Evolutionary conservation across 768 basidiomycete genomes (phyloP).

Genomic region (Boletus vinaceobasis): DNA sequence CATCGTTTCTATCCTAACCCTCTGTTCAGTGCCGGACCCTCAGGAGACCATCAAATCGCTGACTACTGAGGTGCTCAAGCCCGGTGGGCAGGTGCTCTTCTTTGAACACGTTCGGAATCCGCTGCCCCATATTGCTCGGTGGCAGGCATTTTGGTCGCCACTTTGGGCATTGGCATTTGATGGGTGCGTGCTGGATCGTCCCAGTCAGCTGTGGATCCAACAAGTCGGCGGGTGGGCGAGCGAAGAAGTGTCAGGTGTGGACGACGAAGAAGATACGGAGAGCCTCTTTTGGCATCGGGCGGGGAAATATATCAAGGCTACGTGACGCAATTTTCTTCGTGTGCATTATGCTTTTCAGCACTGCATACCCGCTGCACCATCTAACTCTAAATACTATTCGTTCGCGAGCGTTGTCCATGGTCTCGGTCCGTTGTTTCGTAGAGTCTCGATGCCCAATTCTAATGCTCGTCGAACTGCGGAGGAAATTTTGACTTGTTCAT

Average conservation of each 20-base stretch:
- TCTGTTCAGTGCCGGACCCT: conserved; percentile 64
- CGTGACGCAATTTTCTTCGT: neutral
- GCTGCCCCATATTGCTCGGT: conserved; percentile 54
- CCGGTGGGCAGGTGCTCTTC: conserved; percentile 63
- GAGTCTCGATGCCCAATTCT: neutral
- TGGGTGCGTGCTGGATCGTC: conserved; percentile 62
- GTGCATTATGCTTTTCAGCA: neutral
- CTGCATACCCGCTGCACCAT: neutral
- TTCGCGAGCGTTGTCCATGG: neutral
- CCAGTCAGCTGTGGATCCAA: conserved; percentile 46
- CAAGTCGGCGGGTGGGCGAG: conserved; percentile 48
- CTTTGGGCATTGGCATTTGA: conserved; percentile 59
- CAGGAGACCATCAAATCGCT: conserved; percentile 45
- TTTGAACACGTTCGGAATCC: conserved; percentile 69
- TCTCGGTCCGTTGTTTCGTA: neutral
- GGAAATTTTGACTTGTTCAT: neutral
- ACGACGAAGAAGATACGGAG: conserved; percentile 57
- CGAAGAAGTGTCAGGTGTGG: conserved; percentile 43
- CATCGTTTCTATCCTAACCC: conserved; percentile 58
- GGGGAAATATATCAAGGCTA: conserved; percentile 53
- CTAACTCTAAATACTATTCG: neutral
- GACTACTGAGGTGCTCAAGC: conserved; percentile 50
- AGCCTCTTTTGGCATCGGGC: conserved; percentile 57
- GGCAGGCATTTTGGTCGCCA: conserved; percentile 74
- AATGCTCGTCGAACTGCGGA: neutral